Base-by-base conservation (phyloP, 768 basidiomycete species). In the Pleurotus ostreatus region DNA sequence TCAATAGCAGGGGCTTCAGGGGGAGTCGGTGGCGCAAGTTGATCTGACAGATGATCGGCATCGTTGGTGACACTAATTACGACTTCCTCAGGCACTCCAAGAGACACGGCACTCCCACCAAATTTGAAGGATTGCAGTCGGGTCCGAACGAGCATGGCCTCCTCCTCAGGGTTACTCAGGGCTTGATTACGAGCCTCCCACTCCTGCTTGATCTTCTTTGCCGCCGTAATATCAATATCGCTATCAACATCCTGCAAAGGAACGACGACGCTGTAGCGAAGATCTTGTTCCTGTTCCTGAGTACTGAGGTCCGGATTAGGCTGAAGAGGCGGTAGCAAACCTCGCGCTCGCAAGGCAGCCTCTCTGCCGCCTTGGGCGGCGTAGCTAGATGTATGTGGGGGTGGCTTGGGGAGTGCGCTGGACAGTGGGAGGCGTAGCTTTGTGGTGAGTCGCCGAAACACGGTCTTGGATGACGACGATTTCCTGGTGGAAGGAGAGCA, bases 281-380 rank as follows among this genome's bases (percentile, higher is more conserved):
- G 64, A 65, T 74, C 72, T 43, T 65, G 70, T 57, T 74, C 66
- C 45, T 52, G 70, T 60, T 75, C 79, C 65, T 67, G 72, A 22
- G 63, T 70, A 67, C 67, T 79, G 51, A 76, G 74, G 66, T 68
- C 75, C 60, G 68, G 78, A 44, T 71, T 75, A 4, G 74, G 66
- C 15, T 64, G 63, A 23, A 77, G 68, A 7, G 79, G 76, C 20
- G 85, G 83, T 2, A 81, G 70, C 39, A 87, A 70, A 0, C 85
- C 84, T 30, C 83, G 78, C 60, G 78, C 83, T 11, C 84, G 78
- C 18, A 86, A 74, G 1, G 85, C 84, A 2, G 81, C 83, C 46
- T 84, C 79, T 18, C 80, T 72, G 12, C 70, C 68, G 23, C 75
- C 74, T 41, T 69, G 71, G 5, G 73, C 59, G 4, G 63, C 65